Conservation (phyloP, 192 early-diverging fungal species). For the Coemansia sp. region DNA sequence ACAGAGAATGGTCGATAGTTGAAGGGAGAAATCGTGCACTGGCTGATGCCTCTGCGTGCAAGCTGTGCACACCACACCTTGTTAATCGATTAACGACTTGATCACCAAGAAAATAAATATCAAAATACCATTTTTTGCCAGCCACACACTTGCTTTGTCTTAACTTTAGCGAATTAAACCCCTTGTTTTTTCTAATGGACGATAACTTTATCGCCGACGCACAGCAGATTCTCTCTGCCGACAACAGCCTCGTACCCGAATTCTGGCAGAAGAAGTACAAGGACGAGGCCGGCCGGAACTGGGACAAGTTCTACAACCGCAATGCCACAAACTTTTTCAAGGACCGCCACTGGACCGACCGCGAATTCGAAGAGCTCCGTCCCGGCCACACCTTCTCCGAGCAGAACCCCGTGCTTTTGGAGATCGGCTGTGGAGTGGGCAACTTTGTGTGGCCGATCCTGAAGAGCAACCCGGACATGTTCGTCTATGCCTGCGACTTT, state of each 20-base stretch:
- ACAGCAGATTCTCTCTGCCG: conserved; percentile 59
- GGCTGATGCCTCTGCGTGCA: not conserved
- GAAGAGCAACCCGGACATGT: conserved; percentile 76
- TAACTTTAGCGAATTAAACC: not conserved
- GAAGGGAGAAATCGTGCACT: conserved; percentile 11
- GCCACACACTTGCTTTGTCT: not conserved
- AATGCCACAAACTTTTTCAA: conserved; percentile 94
- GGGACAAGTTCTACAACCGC: conserved; percentile 82
- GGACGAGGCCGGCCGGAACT: conserved; percentile 75
- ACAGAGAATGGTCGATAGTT: conserved; percentile 2
- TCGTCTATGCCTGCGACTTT: conserved; percentile 94
- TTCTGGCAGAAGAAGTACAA: conserved; percentile 84
- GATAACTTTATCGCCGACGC: conserved; percentile 58
- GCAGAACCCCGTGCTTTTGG: conserved; percentile 60
- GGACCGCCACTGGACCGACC: conserved; percentile 92
- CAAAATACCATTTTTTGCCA: not conserved
- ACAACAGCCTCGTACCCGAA: conserved; percentile 62
- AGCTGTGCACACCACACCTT: not conserved
- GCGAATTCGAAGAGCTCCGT: conserved; percentile 90
- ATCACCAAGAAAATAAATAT: not conserved
- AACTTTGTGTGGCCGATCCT: conserved; percentile 95
- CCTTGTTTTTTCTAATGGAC: conserved; percentile 33
- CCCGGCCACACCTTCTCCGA: conserved; percentile 33
- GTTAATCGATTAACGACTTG: not conserved
- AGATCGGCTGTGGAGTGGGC: conserved; percentile 98